Evolutionary conservation across 2,329 filamentous ascomycete species (phyloP).

Genomic region (Cladosporium austrohemisphaericum): DNA sequence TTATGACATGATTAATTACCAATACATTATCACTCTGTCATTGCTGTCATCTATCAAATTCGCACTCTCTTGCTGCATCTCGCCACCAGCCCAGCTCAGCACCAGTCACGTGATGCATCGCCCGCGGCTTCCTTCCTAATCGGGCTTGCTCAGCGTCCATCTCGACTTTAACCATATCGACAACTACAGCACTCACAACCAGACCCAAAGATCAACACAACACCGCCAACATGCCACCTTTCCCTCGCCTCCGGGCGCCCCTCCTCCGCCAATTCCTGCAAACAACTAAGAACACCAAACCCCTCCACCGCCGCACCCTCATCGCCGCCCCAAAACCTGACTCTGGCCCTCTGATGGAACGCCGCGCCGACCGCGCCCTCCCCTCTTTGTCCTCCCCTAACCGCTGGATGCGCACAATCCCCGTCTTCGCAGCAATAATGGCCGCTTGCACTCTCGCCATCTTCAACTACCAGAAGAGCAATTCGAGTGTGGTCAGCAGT

Average conservation of each 20-base stretch:
- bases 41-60: too few relatives aligned
- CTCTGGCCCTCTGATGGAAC: constrained; percentile 50
- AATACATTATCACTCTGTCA: too few relatives aligned
- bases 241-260: constrained; percentile 19
- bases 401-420: constrained; percentile 59
- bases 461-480: constrained; percentile 99
- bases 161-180: constrained; percentile 11
- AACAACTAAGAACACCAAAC: constrained; percentile 14
- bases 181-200: background rate
- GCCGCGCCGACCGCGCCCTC: constrained; percentile 51
- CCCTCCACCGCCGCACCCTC: constrained; percentile 37
- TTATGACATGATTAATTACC: too few relatives aligned
- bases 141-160: constrained; percentile 3
- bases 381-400: constrained; percentile 39
- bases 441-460: constrained; percentile 73
- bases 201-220: background rate
- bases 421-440: constrained; percentile 73
- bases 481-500: constrained; percentile 69
- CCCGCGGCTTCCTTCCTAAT: constrained; percentile 10
- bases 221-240: constrained; percentile 26
- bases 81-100: too few relatives aligned
- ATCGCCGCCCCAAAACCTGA: constrained; percentile 49
- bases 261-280: constrained; percentile 13
- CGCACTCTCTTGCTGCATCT: too few relatives aligned
- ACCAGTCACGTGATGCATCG: background rate